phyloP scores from a whole-genome alignment of 495 filamentous ascomycete species.

The Penicillium coprophilum region DNA sequence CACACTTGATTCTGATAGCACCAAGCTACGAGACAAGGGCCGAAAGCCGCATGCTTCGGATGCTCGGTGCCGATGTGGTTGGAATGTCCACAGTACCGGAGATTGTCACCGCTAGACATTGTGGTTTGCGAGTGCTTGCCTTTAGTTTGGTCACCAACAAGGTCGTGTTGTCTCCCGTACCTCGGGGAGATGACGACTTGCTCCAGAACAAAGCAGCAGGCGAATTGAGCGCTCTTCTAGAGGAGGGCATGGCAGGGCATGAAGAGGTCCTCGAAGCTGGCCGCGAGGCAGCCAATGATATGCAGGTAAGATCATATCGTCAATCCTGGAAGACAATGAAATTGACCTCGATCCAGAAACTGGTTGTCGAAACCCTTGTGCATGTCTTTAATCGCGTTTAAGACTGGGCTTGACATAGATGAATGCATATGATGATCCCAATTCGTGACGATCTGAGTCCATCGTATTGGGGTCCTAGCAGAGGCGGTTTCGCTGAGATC shows the following conservation, averaged over 20 bases:
- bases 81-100: conserved; percentile 82
- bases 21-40: conserved; percentile 71
- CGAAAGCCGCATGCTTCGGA: conserved; percentile 70
- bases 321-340: background rate
- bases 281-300: conserved; percentile 59
- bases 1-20: conserved; percentile 6
- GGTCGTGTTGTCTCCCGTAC: conserved; percentile 62
- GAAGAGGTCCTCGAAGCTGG: conserved; percentile 71
- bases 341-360: conserved; percentile 35
- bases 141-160: conserved; percentile 78
- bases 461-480: background rate
- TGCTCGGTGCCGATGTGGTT: conserved; percentile 68
- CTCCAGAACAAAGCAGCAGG: conserved; percentile 41
- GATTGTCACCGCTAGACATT: conserved; percentile 71
- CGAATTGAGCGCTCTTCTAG: conserved; percentile 56
- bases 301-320: conserved; percentile 58
- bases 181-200: conserved; percentile 57
- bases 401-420: background rate
- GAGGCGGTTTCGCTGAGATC: background rate
- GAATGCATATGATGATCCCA: background rate
- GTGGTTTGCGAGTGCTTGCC: conserved; percentile 66
- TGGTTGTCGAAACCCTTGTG: conserved; percentile 41
- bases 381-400: conserved; percentile 25
- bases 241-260: conserved; percentile 68
- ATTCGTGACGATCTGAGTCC: background rate